phyloP scores from a whole-genome alignment of 2,329 filamentous ascomycete genomes.

The Exophiala spinifera region DNA sequence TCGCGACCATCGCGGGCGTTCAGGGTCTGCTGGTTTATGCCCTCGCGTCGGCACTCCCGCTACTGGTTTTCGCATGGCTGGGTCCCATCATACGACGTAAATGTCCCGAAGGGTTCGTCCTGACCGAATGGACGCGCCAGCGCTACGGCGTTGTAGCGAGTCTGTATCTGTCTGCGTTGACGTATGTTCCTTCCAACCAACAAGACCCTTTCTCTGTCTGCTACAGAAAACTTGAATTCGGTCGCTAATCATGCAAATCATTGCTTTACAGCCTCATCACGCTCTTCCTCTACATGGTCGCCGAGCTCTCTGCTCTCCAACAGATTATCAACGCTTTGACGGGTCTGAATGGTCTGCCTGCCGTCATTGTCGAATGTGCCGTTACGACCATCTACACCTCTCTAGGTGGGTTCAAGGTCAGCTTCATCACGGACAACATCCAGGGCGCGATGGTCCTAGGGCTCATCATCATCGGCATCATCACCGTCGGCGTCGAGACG shows the following conservation, averaged over 20 bases:
- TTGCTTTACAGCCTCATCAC: constrained; percentile 59
- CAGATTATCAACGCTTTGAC: constrained; percentile 74
- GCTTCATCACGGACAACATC: constrained; percentile 78
- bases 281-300: constrained; percentile 82
- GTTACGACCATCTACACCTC: constrained; percentile 83
- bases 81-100: constrained; percentile 70
- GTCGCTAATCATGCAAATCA: constrained; percentile 12
- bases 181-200: constrained; percentile 41
- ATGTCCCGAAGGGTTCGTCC: constrained; percentile 77
- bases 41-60: constrained; percentile 66
- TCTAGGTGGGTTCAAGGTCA: constrained; percentile 77
- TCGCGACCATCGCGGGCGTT: constrained; percentile 73
- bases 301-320: constrained; percentile 75
- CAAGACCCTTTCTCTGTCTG: background rate
- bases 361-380: constrained; percentile 72
- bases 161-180: constrained; percentile 73
- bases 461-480: constrained; percentile 71
- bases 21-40: constrained; percentile 77
- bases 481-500: constrained; percentile 73
- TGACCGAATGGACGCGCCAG: constrained; percentile 81
- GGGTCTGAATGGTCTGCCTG: constrained; percentile 68
- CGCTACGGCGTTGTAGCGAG: constrained; percentile 68
- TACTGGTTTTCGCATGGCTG: constrained; percentile 70
- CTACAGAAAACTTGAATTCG: background rate
- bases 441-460: constrained; percentile 75